phyloP scores from a whole-genome alignment of 1,139 yeast species.

The Magnusiomyces magnusii region DNA sequence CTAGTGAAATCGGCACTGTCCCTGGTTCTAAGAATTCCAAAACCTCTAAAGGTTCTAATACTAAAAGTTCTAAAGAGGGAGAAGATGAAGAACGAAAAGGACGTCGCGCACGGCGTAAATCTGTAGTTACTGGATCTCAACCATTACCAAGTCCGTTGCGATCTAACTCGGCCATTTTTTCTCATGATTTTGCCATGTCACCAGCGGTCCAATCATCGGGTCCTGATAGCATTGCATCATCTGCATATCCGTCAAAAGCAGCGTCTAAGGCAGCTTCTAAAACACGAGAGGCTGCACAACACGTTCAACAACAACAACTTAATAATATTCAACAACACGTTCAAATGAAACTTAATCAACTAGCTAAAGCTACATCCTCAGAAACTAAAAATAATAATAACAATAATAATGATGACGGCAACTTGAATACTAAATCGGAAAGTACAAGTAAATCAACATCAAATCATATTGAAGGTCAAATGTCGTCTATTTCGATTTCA shows the following conservation, averaged over 20 bases:
- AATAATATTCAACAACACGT: background rate
- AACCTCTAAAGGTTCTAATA: too few relatives aligned
- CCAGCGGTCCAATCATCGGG: slow-evolving; percentile 15
- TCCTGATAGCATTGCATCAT: slow-evolving; percentile 12
- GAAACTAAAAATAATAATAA: background rate
- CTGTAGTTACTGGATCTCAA: slow-evolving; percentile 78
- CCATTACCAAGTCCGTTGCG: slow-evolving; percentile 71
- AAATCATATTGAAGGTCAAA: slow-evolving; percentile 16
- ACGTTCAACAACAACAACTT: slow-evolving; percentile 1
- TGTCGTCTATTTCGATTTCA: slow-evolving; percentile 12
- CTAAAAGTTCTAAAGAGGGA: too few relatives aligned
- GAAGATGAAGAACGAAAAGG: slow-evolving; percentile 18
- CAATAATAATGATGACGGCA: background rate
- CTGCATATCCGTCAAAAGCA: slow-evolving; percentile 6
- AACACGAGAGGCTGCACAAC: slow-evolving; percentile 4
- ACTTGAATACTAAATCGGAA: background rate
- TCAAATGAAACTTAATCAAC: slow-evolving; percentile 2
- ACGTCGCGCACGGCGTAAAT: slow-evolving; percentile 55
- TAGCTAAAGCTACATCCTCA: background rate
- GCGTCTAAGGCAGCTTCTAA: slow-evolving; percentile 6
- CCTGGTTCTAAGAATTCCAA: too few relatives aligned
- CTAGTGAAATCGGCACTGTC: slow-evolving; percentile 15
- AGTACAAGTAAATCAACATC: background rate
- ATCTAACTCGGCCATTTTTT: slow-evolving; percentile 21
- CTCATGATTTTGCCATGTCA: slow-evolving; percentile 23